phyloP scores from a whole-genome alignment of 78 protist species.

The Dictyostelium citrinum region DNA sequence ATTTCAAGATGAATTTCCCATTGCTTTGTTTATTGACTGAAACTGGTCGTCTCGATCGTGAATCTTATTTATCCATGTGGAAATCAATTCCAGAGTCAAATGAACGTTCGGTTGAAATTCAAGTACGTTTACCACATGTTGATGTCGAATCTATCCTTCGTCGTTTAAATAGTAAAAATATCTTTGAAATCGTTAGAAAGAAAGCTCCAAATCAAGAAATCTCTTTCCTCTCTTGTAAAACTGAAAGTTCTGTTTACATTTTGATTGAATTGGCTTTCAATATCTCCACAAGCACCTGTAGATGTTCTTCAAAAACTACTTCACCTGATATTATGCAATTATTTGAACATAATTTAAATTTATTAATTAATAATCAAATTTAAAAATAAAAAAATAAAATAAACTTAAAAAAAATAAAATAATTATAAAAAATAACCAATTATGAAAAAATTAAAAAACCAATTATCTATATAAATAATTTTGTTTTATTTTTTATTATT shows the following conservation, averaged over 20 bases:
- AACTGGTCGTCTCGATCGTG: conserved; percentile 61
- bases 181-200: conserved; percentile 71
- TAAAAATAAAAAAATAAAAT: not conserved
- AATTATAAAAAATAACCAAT: too few species aligned
- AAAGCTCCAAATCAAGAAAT: conserved; percentile 51
- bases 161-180: conserved; percentile 6
- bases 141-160: conserved; percentile 30
- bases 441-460: too few species aligned
- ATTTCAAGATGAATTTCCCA: conserved; percentile 60
- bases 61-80: conserved; percentile 63
- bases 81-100: conserved; percentile 60
- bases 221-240: conserved; percentile 71
- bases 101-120: conserved; percentile 44
- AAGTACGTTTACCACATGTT: conserved; percentile 4
- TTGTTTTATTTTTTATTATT: not conserved
- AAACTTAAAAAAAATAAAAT: not conserved
- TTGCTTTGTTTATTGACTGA: conserved; percentile 29
- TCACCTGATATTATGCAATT: conserved; percentile 31
- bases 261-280: conserved; percentile 25
- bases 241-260: conserved; percentile 54
- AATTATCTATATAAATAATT: not conserved
- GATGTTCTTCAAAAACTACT: conserved; percentile 38
- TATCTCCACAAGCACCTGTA: not conserved
- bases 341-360: conserved; percentile 52
- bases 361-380: conserved; percentile 44